Evolutionary conservation across 331 rosid species (phyloP).

Genomic region (Arachis monticola): DNA sequence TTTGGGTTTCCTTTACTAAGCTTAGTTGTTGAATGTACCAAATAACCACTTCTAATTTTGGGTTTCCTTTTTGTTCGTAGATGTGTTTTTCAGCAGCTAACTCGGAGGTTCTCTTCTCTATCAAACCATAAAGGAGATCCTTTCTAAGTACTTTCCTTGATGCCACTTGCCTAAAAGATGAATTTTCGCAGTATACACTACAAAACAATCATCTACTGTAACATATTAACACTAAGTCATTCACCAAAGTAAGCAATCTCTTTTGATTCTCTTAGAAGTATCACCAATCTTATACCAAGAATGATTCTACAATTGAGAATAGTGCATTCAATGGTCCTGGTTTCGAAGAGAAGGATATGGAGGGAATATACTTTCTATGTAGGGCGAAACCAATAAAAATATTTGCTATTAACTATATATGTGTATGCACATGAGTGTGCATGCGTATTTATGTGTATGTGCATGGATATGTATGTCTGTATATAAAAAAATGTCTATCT

Average conservation of each 20-base stretch:
- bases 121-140: slow-evolving; percentile 1
- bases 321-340: slow-evolving; percentile 18
- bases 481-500: too few species aligned
- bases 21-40: not conserved
- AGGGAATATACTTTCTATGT: not conserved
- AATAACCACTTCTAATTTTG: not conserved
- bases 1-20: too few species aligned
- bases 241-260: not conserved
- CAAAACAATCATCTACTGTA: slow-evolving; percentile 5
- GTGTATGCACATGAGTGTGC: too few species aligned
- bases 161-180: slow-evolving; percentile 30
- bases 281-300: not conserved
- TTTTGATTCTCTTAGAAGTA: not conserved
- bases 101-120: not conserved
- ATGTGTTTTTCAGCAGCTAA: slow-evolving; percentile 2
- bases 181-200: slow-evolving; percentile 4
- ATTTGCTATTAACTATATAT: too few species aligned
- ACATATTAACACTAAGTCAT: not conserved
- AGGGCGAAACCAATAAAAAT: not conserved
- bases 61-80: slow-evolving; percentile 12
- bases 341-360: not conserved
- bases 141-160: not conserved
- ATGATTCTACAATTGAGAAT: slow-evolving; percentile 2
- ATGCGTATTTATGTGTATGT: too few species aligned
- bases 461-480: too few species aligned